Evolutionary conservation across 176 grass and related monocot genomes (phyloP), one percentile per base, ranked within the genome.

Genomic region (Poa annua): DNA sequence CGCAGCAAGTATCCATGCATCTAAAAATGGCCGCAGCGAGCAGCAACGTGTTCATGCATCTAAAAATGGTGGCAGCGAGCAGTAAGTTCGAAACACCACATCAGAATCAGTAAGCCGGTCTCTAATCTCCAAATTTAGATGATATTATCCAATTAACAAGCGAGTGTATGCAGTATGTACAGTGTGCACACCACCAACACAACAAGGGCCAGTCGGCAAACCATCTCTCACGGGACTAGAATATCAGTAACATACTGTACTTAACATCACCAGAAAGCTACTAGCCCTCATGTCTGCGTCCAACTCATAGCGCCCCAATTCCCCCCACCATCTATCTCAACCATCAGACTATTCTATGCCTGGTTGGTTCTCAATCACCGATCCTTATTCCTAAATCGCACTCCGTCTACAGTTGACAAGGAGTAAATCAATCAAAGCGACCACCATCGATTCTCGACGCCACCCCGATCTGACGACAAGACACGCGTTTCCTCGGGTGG

Each of bases 251-350:
- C 7, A 67, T 33, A 29, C 29, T 2, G n/a, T n/a, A n/a, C n/a
- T n/a, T n/a, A 29, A 29, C 20, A 20, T 53, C 20, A 2, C 39
- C 39, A 7, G 20, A 3, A 26, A 84, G 19, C 3, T 65, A 56
- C 29, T 20, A 52, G 5, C 32, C 17, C n/a, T 3, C 13, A 14
- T 8, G n/a, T 20, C 12, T 51, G 7, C 26, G 3, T 57, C 57
- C 66, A 53, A 47, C 38, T 57, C 80, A 44, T 20, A 45, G 66
- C 22, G 45, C 50, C 51, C 21, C 15, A 82, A n/a, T 60, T 82
- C 38, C 9, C n/a, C 21, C 1, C 3, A 19, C 25, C 21, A 53
- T 55, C 33, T 33, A 67, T 7, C 14, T 56, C 33, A 42, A 4
- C 20, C 20, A 67, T 65, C 45, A 53, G 41, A 19, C 0, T 42